These are phyloP conservation scores for Vigna unguiculata DNA, from an alignment of 306 rosid species.

Conservation along the genomic window DNA sequence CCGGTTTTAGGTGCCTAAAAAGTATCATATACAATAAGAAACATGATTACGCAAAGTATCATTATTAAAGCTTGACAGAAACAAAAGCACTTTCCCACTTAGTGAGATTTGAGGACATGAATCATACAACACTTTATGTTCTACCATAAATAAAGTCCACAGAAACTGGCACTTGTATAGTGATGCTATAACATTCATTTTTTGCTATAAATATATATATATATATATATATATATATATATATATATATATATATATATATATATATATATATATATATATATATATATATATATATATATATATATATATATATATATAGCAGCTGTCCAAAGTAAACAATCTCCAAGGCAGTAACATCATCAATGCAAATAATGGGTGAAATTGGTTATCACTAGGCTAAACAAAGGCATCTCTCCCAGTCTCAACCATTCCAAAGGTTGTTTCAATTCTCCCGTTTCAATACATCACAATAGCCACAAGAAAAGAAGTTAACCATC, in stretches of 20 bases:
- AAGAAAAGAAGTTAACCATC: too few relatives aligned
- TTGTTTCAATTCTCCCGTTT: neutral
- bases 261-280: neutral
- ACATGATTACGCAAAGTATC: neutral
- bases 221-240: neutral
- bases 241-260: neutral
- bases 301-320: neutral
- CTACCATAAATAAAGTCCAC: neutral
- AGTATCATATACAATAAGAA: conserved; percentile 28
- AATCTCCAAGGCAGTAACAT: conserved; percentile 6
- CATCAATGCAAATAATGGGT: neutral
- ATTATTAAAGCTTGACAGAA: conserved; percentile 3
- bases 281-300: neutral
- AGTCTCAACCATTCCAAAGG: too few relatives aligned
- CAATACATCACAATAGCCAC: neutral
- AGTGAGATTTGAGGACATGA: neutral
- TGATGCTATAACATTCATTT: too few relatives aligned
- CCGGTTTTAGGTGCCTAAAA: conserved; percentile 82
- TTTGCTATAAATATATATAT: too few relatives aligned
- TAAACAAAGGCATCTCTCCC: neutral
- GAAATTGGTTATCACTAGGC: neutral
- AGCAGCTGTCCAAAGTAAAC: conserved; percentile 7
- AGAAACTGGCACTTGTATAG: neutral
- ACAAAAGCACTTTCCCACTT: neutral
- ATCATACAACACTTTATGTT: neutral